These are phyloP conservation scores for Anisodus acutangulus DNA, from an alignment of 257 asterid genomes.

Conservation along the genomic window DNA sequence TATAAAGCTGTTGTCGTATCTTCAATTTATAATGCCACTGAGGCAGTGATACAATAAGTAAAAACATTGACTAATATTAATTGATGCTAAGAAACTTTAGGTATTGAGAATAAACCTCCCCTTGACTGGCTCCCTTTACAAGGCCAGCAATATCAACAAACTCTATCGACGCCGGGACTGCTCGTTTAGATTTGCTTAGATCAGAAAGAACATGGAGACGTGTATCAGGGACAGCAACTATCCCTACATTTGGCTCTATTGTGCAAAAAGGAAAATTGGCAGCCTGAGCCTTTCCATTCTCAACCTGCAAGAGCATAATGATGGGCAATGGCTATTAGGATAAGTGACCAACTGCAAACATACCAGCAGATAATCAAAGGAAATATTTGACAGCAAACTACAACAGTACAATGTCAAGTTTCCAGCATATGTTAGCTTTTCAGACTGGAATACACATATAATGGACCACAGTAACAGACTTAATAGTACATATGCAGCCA, in stretches of 20 bases:
- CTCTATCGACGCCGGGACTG: constrained; percentile 92
- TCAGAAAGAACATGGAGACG: constrained; percentile 85
- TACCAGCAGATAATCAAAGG: constrained; percentile 15
- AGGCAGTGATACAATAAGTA: constrained; percentile 16
- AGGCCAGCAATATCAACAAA: constrained; percentile 99
- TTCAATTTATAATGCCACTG: constrained; percentile 11
- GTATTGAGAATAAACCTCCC: constrained; percentile 67
- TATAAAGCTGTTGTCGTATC: neutral
- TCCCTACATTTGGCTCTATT: constrained; percentile 93
- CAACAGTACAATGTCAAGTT: constrained; percentile 1
- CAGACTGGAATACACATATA: neutral
- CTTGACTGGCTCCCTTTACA: constrained; percentile 99
- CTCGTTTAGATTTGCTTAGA: constrained; percentile 81
- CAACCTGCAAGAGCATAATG: constrained; percentile 64
- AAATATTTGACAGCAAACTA: constrained; percentile 11
- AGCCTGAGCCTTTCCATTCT: constrained; percentile 98
- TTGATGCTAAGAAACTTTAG: neutral
- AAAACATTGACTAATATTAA: constrained; percentile 11
- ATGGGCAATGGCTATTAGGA: neutral
- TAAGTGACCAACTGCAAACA: constrained; percentile 12
- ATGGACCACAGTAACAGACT: constrained; percentile 8
- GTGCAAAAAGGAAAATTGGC: constrained; percentile 98
- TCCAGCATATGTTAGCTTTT: constrained; percentile 20
- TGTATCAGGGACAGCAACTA: constrained; percentile 92
- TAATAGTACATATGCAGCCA: neutral